Base-by-base conservation (phyloP, 441 rosid species). In the Metrosideros polymorpha region DNA sequence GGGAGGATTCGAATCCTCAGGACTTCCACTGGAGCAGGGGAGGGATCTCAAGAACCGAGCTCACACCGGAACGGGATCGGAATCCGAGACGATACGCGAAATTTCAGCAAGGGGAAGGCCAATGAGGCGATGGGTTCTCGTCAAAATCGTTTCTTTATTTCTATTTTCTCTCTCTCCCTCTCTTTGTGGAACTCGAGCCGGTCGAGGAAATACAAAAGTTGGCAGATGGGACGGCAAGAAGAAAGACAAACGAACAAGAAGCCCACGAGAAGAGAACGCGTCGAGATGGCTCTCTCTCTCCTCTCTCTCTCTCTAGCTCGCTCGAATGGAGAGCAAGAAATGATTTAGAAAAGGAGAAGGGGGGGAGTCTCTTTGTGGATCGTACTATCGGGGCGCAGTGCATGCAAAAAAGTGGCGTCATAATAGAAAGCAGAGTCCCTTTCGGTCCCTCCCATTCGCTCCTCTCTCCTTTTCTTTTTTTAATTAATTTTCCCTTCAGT, bases 261-360 rank as follows among this genome's bases (percentile, higher is more conserved):
- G 82, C 76, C 61, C 49, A 29, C 50, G 47, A 61, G 84, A 76
- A 32, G 45, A 71, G 52, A 75, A 13, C 30, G 50, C 61, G 54
- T 83, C 71, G 49, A 86, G 49, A 86, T 83, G 75, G 84, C 90
- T 84, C 86, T 82, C 84, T 84, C 55, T 13, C 18, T 47, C 85
- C 89, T 86, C 85, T 43, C 53, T 87, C 84, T 83, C 85, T 86
- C 59, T 18, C 86, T 51, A 83, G 18, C 14, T 12, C 5, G 15
- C 82, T 83, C 87, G 89, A 90, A 88, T 8, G n/a, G n/a, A 71
- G 90, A 91, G 90, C 88, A 83, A 84, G 75, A 85, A 83, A 91
- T 25, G 4, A 9, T 18, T 71, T 5, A 71, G 27, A 24, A 71
- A 39, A 10, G 9, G 8, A 15, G n/a, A n/a, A n/a, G n/a, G 3